Percentiles rank a stretch among this genome's conserved stretches.
Conservation (phyloP, 345 rosid genomes). For the Brassica incana region DNA sequence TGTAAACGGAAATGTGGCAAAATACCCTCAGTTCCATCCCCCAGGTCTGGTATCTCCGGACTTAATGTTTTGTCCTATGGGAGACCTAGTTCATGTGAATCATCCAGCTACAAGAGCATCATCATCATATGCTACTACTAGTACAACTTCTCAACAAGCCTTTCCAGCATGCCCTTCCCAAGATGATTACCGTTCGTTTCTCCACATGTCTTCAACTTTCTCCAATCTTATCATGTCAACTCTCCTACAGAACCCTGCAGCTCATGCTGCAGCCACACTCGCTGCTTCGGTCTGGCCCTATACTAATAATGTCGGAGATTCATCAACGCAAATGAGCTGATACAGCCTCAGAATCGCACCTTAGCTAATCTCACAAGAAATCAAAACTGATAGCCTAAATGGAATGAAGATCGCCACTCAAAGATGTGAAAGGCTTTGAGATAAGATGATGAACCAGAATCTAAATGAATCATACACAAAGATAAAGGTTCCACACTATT, state of each 20-base stretch:
- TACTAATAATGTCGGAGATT: conserved; percentile 40
- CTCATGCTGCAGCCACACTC: conserved; percentile 85
- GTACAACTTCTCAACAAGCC: conserved; percentile 44
- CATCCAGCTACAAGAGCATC: conserved; percentile 52
- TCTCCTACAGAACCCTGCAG: conserved; percentile 84
- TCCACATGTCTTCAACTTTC: conserved; percentile 50
- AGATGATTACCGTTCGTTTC: conserved; percentile 49
- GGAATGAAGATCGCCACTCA: too few species aligned
- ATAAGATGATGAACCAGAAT: too few species aligned
- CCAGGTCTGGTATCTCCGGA: conserved; percentile 49
- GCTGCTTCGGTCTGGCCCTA: conserved; percentile 86
- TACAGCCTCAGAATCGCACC: too few species aligned
- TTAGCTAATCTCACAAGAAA: too few species aligned
- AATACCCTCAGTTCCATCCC: conserved; percentile 40
- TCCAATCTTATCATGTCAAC: conserved; percentile 71
- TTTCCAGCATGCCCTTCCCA: conserved; percentile 57
- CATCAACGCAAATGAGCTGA: conserved; percentile 48
- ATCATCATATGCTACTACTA: conserved; percentile 30
- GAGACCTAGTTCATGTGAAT: conserved; percentile 47
- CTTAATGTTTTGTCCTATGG: conserved; percentile 47
- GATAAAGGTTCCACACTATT: too few species aligned
- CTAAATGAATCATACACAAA: too few species aligned
- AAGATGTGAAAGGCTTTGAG: too few species aligned
- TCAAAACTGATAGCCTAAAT: too few species aligned
- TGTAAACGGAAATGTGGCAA: too few species aligned